Percentiles rank a stretch among this genome's conserved stretches.
phyloP scores from a whole-genome alignment of 768 basidiomycete genomes.

The Suillus ampliporus region DNA sequence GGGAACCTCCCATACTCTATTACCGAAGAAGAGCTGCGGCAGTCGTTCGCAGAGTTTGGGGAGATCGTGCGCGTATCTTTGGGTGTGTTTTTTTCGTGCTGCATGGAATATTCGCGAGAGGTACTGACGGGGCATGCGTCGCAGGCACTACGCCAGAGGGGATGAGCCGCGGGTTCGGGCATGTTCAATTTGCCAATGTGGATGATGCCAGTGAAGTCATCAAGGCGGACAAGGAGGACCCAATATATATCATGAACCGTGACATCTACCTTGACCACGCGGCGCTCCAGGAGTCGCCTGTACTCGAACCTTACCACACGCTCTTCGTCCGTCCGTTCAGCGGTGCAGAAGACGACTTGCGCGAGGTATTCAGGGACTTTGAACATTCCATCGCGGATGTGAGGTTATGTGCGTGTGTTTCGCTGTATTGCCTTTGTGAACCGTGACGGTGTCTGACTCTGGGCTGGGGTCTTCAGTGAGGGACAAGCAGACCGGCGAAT shows the following conservation, averaged over 20 bases:
- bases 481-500: conserved; percentile 36
- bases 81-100: conserved; percentile 39
- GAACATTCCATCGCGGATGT: conserved; percentile 31
- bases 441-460: neutral
- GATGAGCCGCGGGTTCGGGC: conserved; percentile 48
- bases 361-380: conserved; percentile 29
- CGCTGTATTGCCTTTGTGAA: neutral
- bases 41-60: conserved; percentile 52
- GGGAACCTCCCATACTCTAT: conserved; percentile 59
- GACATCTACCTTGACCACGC: conserved; percentile 51
- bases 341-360: conserved; percentile 32
- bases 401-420: conserved; percentile 36
- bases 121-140: neutral
- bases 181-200: conserved; percentile 46
- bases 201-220: conserved; percentile 45
- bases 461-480: conserved; percentile 32
- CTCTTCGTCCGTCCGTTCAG: conserved; percentile 37
- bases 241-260: conserved; percentile 54
- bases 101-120: neutral
- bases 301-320: conserved; percentile 32
- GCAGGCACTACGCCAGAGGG: conserved; percentile 40
- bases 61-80: conserved; percentile 43
- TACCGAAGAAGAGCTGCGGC: conserved; percentile 46
- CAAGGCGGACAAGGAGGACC: conserved; percentile 46
- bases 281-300: neutral